Base-by-base conservation (phyloP, 495 filamentous ascomycete genomes). In the Daldinia childiae region DNA sequence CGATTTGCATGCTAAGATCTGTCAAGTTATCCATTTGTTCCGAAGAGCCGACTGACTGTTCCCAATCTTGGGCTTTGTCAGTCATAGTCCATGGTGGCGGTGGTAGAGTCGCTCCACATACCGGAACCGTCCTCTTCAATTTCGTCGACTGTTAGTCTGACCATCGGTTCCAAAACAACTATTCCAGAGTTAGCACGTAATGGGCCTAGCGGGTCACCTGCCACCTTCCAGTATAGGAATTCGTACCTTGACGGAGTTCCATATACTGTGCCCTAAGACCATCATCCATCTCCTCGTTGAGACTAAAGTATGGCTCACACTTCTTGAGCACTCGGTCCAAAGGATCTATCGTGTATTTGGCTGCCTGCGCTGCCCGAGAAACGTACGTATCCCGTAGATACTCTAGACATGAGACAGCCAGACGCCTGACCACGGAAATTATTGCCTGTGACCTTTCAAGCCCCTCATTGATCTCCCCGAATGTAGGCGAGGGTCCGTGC, bases 81-180 rank as follows among this genome's bases (percentile, higher is more conserved):
- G 82, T 80, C 71, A 77, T 76, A 79, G 76, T 79, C 38, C 77
- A 80, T 48, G 75, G 76, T 62, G 27, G 76, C 72, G 69, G 78
- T 81, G 39, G 77, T 75, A 61, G 78, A 82, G 68, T 82, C 80
- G 74, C 79, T 81, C 57, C 74, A 83, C 84, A 76, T 84, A 84
- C 86, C 86, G 50, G 85, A 87, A 72, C 79, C 84, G 38, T 88
- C 85, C 45, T 87, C 86, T 64, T 87, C 86, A 57, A 82, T 68
- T 36, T 87, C 85, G 19, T 87, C 85, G 8, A 87, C 84, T 9
- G 76, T 79, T 21, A 82, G 69, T 45, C 66, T 77, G 4, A 73
- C 75, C 65, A 88, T 68, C 19, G 77, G 66, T 15, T 82, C 78
- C n/a, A 81, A 27, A 24, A 86, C 77, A 62, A 17, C 85, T 87